Percentiles rank a stretch among this genome's conserved stretches.
phyloP scores from a whole-genome alignment of 768 basidiomycete genomes.

The Trichaptum fuscoviolaceum region DNA sequence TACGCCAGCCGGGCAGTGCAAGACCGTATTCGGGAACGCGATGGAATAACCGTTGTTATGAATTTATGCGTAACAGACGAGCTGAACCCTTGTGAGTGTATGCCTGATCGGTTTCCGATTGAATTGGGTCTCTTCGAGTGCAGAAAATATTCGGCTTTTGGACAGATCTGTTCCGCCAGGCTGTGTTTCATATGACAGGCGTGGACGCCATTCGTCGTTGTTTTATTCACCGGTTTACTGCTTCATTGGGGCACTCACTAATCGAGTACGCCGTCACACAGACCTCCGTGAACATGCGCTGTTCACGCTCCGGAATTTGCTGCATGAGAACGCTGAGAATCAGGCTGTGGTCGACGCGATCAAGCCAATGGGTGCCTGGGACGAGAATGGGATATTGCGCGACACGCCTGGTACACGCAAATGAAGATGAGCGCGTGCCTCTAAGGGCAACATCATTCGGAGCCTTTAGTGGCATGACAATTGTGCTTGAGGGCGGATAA shows the following conservation, averaged over 20 bases:
- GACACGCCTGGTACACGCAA: constrained; percentile 27
- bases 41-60: constrained; percentile 79
- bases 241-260: neutral
- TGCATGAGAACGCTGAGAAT: constrained; percentile 73
- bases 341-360: constrained; percentile 75
- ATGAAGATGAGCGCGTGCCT: neutral
- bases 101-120: constrained; percentile 6
- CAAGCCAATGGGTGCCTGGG: constrained; percentile 56
- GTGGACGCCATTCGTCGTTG: neutral
- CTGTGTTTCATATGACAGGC: neutral
- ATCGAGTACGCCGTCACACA: constrained; percentile 22
- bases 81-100: constrained; percentile 80
- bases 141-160: neutral
- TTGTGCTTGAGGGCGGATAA: too few species aligned
- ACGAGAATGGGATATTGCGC: constrained; percentile 48
- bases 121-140: neutral
- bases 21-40: constrained; percentile 63
- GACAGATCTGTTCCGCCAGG: neutral
- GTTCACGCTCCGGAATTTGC: constrained; percentile 72
- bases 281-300: constrained; percentile 92
- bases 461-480: too few species aligned
- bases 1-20: constrained; percentile 62
- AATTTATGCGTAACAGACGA: constrained; percentile 89
- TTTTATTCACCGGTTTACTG: neutral
- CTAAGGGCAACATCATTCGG: neutral